phyloP scores from a whole-genome alignment of 345 rosid species.

The Lumnitzera littorea region DNA sequence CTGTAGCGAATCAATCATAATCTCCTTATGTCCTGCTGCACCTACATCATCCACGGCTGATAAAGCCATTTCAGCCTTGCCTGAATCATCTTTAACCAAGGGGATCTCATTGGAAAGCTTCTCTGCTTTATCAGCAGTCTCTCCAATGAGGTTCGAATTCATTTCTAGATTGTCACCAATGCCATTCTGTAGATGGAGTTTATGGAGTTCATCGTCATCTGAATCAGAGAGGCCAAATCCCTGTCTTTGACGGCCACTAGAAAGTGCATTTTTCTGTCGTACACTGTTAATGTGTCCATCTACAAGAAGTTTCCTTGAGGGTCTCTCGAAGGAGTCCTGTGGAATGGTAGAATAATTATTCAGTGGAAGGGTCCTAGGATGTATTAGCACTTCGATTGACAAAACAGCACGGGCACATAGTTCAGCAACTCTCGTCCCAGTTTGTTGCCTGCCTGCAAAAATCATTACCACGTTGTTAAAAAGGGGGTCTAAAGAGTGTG shows the following conservation, averaged over 20 bases:
- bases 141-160: slow-evolving; percentile 8
- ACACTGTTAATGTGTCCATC: slow-evolving; percentile 3
- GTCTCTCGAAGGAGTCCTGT: slow-evolving; percentile 12
- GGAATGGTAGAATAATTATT: slow-evolving; percentile 26
- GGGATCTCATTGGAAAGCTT: slow-evolving; percentile 9
- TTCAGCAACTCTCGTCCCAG: slow-evolving; percentile 45
- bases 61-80: slow-evolving; percentile 16
- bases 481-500: neutral
- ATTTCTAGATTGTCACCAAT: slow-evolving; percentile 15
- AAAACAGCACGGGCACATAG: slow-evolving; percentile 71
- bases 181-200: slow-evolving; percentile 28
- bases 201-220: slow-evolving; percentile 32
- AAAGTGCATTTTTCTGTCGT: slow-evolving; percentile 16
- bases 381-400: slow-evolving; percentile 73
- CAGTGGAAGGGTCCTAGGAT: slow-evolving; percentile 69
- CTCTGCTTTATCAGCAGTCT: slow-evolving; percentile 11
- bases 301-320: too few relatives aligned
- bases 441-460: slow-evolving; percentile 47
- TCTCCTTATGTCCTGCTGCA: slow-evolving; percentile 11
- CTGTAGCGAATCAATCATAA: slow-evolving; percentile 18
- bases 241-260: slow-evolving; percentile 19
- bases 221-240: slow-evolving; percentile 18
- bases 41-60: slow-evolving; percentile 16
- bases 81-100: slow-evolving; percentile 12
- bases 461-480: neutral